Percentiles rank a stretch among this genome's conserved stretches.
These are phyloP conservation scores for Daedalea quercina DNA, from an alignment of 768 basidiomycete species.

Conservation along the genomic window DNA sequence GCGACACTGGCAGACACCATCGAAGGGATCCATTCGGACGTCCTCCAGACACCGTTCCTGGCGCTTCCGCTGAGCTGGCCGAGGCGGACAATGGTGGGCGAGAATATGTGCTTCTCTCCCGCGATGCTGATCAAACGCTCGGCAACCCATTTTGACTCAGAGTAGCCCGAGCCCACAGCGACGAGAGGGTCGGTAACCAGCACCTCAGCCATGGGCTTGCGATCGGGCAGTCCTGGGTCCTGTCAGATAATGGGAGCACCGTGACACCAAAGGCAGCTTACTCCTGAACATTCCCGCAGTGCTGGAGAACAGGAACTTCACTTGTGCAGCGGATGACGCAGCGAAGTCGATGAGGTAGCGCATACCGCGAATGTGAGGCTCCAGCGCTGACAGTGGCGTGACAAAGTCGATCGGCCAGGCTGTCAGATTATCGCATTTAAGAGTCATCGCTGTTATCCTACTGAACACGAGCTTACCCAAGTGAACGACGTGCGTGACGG, in stretches of 20 bases:
- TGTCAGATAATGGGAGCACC: neutral
- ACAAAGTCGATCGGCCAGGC: constrained; percentile 1
- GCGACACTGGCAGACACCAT: constrained; percentile 21
- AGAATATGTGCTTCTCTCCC: constrained; percentile 20
- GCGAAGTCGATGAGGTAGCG: neutral
- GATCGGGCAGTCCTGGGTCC: neutral
- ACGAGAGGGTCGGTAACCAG: constrained; percentile 1
- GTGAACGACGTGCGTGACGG: constrained; percentile 9
- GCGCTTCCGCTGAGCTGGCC: constrained; percentile 36
- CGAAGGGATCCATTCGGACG: constrained; percentile 37
- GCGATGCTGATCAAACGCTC: constrained; percentile 29
- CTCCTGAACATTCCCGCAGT: neutral
- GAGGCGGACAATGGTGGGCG: constrained; percentile 31
- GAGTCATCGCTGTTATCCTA: neutral
- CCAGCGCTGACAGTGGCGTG: neutral
- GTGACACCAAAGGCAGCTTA: neutral
- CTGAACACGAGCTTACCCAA: neutral
- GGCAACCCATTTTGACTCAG: constrained; percentile 31
- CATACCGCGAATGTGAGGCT: neutral
- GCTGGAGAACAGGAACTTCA: neutral
- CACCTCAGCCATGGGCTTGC: neutral
- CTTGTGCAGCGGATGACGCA: neutral
- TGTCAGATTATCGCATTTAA: neutral
- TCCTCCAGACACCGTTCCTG: constrained; percentile 39
- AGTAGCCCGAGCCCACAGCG: constrained; percentile 25